Conservation (phyloP, 192 early-diverging fungal species). For the Backusella mclennaniae region DNA sequence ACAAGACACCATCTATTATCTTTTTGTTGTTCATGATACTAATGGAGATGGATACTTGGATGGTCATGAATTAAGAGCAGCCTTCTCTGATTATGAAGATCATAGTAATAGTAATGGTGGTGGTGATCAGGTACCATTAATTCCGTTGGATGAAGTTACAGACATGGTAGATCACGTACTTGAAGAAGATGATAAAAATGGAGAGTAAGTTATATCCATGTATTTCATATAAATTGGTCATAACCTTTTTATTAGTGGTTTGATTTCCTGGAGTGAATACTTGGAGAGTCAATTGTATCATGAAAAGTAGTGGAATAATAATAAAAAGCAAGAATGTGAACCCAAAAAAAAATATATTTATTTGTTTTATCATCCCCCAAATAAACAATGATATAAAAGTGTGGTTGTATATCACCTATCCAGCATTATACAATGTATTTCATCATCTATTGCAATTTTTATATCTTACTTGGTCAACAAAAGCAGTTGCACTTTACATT, state of each 20-base stretch:
- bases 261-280: slow-evolving; percentile 58
- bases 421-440: no score
- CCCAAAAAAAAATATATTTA: neutral
- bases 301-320: neutral
- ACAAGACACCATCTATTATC: slow-evolving; percentile 65
- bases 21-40: slow-evolving; percentile 71
- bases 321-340: no score
- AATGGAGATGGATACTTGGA: slow-evolving; percentile 74
- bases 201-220: slow-evolving; percentile 50
- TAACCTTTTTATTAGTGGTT: slow-evolving; percentile 35
- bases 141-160: slow-evolving; percentile 48
- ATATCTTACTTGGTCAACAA: neutral
- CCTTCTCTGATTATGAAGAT: slow-evolving; percentile 48
- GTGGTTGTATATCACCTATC: no score
- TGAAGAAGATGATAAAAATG: slow-evolving; percentile 71
- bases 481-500: neutral
- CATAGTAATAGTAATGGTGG: slow-evolving; percentile 22
- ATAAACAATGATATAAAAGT: no score
- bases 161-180: slow-evolving; percentile 74
- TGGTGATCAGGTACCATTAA: slow-evolving; percentile 22
- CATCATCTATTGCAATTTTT: neutral
- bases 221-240: neutral
- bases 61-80: slow-evolving; percentile 72
- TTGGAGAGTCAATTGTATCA: slow-evolving; percentile 50
- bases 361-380: neutral